phyloP scores from a whole-genome alignment of 2,329 filamentous ascomycete species.

The Amauroascus niger region DNA sequence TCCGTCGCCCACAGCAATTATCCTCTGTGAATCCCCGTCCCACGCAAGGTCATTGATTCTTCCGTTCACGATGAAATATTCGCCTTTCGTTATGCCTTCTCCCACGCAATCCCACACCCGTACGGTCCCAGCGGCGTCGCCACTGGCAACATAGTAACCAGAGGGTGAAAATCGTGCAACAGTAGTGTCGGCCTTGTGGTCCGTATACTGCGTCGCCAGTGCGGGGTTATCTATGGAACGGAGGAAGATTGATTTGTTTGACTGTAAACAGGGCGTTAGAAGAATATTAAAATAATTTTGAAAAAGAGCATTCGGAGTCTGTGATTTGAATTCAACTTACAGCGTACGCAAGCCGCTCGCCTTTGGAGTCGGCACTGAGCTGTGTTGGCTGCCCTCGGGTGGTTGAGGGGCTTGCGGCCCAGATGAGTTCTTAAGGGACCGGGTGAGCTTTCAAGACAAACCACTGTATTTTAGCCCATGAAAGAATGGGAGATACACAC shows the following conservation, averaged over 20 bases:
- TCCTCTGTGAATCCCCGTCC: conserved; percentile 92
- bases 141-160: conserved; percentile 88
- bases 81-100: conserved; percentile 80
- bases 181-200: conserved; percentile 79
- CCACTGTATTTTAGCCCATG: neutral
- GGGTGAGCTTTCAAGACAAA: conserved; percentile 15
- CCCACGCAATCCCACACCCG: conserved; percentile 85
- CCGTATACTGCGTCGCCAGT: conserved; percentile 77
- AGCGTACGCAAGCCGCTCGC: conserved; percentile 85
- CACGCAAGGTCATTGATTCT: conserved; percentile 94
- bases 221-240: conserved; percentile 87
- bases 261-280: conserved; percentile 45
- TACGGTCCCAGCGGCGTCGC: conserved; percentile 74
- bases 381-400: conserved; percentile 79
- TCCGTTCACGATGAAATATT: conserved; percentile 89
- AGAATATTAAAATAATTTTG: neutral
- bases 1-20: conserved; percentile 92
- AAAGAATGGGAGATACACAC: conserved; percentile 7
- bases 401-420: conserved; percentile 76
- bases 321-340: conserved; percentile 40
- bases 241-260: conserved; percentile 92
- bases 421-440: conserved; percentile 55
- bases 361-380: conserved; percentile 78
- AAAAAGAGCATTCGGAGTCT: neutral
- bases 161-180: conserved; percentile 90